Conservation (phyloP, 768 basidiomycete genomes). For the Phaffia australis region DNA sequence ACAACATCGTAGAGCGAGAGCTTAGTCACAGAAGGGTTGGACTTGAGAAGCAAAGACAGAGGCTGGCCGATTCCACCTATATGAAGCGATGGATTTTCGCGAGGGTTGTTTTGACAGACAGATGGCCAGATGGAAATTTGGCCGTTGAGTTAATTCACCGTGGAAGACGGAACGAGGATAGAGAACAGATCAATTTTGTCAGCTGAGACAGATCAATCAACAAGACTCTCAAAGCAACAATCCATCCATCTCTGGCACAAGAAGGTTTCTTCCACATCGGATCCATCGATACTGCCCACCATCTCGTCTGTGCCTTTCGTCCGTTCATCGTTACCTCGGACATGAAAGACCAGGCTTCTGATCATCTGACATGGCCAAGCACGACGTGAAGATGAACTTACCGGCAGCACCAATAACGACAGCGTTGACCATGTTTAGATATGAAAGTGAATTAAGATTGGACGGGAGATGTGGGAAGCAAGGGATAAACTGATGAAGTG, state of each 20-base stretch:
- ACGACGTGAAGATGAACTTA: conserved; percentile 1
- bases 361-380: neutral
- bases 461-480: neutral
- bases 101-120: neutral
- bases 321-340: too few relatives aligned
- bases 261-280: neutral
- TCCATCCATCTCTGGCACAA: too few relatives aligned
- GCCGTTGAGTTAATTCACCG: too few relatives aligned
- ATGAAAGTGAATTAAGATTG: neutral
- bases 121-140: neutral
- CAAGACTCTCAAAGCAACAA: neutral
- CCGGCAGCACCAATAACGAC: conserved; percentile 27
- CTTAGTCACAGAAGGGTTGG: conserved; percentile 71
- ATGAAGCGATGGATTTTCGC: neutral
- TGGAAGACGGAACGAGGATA: neutral
- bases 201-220: neutral
- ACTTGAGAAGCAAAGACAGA: conserved; percentile 84
- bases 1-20: conserved; percentile 89
- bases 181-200: neutral
- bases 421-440: conserved; percentile 22
- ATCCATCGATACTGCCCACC: neutral
- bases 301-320: too few relatives aligned
- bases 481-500: too few relatives aligned
- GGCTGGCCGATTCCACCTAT: conserved; percentile 89
- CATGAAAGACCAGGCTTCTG: too few relatives aligned